Evolutionary conservation across 2,329 filamentous ascomycete species (phyloP).

Genomic region (Cryphonectria radicalis): DNA sequence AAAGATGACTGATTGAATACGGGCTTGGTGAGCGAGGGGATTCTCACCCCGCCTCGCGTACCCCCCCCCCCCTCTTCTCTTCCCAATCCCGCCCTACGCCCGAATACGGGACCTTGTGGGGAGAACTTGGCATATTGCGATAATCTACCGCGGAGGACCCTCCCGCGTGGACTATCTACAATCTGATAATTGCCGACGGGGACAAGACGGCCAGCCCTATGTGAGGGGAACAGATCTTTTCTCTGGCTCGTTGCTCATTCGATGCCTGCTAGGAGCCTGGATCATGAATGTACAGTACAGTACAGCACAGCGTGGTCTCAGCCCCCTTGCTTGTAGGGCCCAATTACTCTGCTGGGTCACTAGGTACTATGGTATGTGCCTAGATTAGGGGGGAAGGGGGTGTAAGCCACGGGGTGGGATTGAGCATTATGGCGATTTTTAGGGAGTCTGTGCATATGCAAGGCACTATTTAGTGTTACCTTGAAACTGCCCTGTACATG

Average conservation of each 20-base stretch:
- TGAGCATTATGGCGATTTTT: neutral
- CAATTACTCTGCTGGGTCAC: neutral
- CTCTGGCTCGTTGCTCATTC: neutral
- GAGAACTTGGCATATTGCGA: conserved; percentile 2
- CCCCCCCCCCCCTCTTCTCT: neutral
- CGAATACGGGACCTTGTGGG: conserved; percentile 7
- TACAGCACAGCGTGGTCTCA: neutral
- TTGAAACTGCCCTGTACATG: neutral
- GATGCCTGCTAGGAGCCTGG: neutral
- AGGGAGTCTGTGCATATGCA: neutral
- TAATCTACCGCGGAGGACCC: conserved; percentile 1
- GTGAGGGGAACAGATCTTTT: neutral
- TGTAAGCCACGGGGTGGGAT: neutral
- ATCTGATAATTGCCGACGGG: neutral
- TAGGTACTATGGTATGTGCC: neutral
- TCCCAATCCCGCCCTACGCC: neutral
- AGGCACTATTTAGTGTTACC: neutral
- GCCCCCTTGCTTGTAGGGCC: neutral
- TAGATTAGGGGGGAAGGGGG: neutral
- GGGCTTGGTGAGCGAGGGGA: conserved; percentile 6
- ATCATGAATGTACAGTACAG: neutral
- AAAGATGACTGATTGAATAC: conserved; percentile 16
- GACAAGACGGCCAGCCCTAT: neutral
- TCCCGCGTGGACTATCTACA: neutral
- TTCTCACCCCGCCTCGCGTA: conserved; percentile 8